Base-by-base conservation (phyloP, 2,329 filamentous ascomycete species). In the Tothia fuscella region DNA sequence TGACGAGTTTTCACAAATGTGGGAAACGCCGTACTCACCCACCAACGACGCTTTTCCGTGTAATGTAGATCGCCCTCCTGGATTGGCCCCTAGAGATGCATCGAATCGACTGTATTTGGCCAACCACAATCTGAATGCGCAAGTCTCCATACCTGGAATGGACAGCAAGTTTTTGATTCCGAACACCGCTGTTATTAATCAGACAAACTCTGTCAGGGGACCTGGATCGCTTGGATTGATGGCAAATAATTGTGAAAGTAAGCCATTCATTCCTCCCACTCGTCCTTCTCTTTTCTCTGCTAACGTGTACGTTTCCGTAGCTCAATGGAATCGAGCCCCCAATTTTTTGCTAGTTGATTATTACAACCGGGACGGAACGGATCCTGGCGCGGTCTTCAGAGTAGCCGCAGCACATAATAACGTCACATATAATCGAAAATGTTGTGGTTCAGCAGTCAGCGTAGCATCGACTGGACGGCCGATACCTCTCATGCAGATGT, bases 61-160 rank as follows among this genome's bases (percentile, higher is more conserved):
- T 63, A 78, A 66, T 0, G 69, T 79, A 28, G 76, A 94, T 55
- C 78, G 88, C 0, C 87, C 88, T 1, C 84, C 84, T 0, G 65
- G 73, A 32, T 64, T 93, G 44, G 53, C 63, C 2, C 53, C 57
- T 0, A 61, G 69, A 2, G 56, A 59, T 13, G 56, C 56, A 0
- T 64, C 67, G 44, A 67, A 78, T 22, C 71, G 78, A 32, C 69
- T 93, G 61, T 93, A 88, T 57, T 71, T 94, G 54, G 74, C 82
- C 53, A 95, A 95, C 61, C 88, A 95, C 65, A 95, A 95, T 56
- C 71, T 94, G 45, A 94, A 94, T 58, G 71, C 80, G 45, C 71
- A 87, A 49, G 73, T 7, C 33, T 39, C 33, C 10, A 20, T 47
- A 6, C 42, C 46, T 7, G 56, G 56, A 1, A 33, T 49, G 4